Percentiles rank a stretch among this genome's conserved stretches.
phyloP scores from a whole-genome alignment of 805 yeast genomes.

The Sugiyamaella valdiviana region DNA sequence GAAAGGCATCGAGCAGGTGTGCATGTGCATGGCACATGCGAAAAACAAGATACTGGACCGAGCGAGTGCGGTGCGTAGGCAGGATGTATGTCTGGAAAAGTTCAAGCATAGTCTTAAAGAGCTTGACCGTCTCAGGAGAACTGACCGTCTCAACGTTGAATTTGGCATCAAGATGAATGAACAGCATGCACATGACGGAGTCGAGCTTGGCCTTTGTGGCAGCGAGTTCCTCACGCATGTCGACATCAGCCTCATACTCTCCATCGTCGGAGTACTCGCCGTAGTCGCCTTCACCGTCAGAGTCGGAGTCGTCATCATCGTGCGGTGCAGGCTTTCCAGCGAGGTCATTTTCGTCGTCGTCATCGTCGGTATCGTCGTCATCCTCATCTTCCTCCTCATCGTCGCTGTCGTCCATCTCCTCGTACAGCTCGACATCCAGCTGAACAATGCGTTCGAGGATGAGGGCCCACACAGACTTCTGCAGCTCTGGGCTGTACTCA shows the following conservation, averaged over 20 bases:
- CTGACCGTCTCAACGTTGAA: slow-evolving; percentile 48
- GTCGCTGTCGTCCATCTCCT: slow-evolving; percentile 77
- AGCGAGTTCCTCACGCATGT: slow-evolving; percentile 15
- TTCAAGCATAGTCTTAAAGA: slow-evolving; percentile 69
- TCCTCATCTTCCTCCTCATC: slow-evolving; percentile 56
- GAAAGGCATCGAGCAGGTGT: slow-evolving; percentile 76
- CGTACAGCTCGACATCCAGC: slow-evolving; percentile 86
- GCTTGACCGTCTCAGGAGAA: slow-evolving; percentile 56
- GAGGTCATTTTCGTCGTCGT: slow-evolving; percentile 23
- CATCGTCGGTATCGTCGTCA: slow-evolving; percentile 29
- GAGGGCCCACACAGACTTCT: slow-evolving; percentile 70
- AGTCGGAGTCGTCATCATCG: slow-evolving; percentile 18
- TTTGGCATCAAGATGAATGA: slow-evolving; percentile 43
- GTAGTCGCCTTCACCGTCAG: slow-evolving; percentile 33
- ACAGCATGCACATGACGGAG: slow-evolving; percentile 52
- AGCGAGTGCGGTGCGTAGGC: slow-evolving; percentile 87
- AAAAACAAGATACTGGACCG: slow-evolving; percentile 79
- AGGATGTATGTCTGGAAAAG: slow-evolving; percentile 75
- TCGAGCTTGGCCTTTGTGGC: slow-evolving; percentile 65
- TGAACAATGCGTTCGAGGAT: slow-evolving; percentile 75
- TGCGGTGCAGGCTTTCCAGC: neutral
- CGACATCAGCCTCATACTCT: slow-evolving; percentile 26
- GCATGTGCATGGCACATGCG: slow-evolving; percentile 74
- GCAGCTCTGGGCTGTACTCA: slow-evolving; percentile 70
- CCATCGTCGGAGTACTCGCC: slow-evolving; percentile 24